Evolutionary conservation across 2,329 filamentous ascomycete species (phyloP).

Genomic region (Aspergillus sclerotialis): DNA sequence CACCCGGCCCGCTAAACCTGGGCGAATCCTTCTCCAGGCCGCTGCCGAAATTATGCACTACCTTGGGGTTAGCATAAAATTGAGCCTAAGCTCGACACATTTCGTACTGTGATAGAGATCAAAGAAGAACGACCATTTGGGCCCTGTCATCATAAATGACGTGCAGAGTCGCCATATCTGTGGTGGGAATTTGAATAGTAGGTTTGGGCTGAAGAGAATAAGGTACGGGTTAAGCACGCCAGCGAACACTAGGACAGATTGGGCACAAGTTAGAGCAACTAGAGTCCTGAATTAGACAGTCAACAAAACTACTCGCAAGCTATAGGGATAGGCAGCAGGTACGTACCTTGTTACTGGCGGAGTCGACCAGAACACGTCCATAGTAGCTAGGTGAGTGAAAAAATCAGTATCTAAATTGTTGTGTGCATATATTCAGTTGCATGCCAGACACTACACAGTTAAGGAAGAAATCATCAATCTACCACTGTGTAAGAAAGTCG

Average conservation of each 20-base stretch:
- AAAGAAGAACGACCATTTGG: slow-evolving; percentile 53
- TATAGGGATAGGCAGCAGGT: slow-evolving; percentile 5
- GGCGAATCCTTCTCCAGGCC: slow-evolving; percentile 65
- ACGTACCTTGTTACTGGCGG: slow-evolving; percentile 61
- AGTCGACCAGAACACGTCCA: slow-evolving; percentile 59
- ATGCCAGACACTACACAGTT: not conserved
- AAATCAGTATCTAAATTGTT: not conserved
- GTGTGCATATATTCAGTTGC: not conserved
- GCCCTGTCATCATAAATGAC: slow-evolving; percentile 53
- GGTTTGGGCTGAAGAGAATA: slow-evolving; percentile 47
- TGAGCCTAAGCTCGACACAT: slow-evolving; percentile 12
- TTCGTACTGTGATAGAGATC: slow-evolving; percentile 65
- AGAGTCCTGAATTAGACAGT: slow-evolving; percentile 52
- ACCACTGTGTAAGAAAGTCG: not conserved
- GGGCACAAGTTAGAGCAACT: slow-evolving; percentile 55
- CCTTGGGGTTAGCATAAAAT: slow-evolving; percentile 23
- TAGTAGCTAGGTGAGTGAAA: slow-evolving; percentile 18
- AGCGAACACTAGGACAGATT: slow-evolving; percentile 56
- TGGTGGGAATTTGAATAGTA: slow-evolving; percentile 52
- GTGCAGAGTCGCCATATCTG: slow-evolving; percentile 55
- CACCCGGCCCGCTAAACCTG: slow-evolving; percentile 67
- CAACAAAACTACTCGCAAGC: slow-evolving; percentile 37
- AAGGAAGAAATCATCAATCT: not conserved
- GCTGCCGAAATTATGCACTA: slow-evolving; percentile 69
- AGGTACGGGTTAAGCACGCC: slow-evolving; percentile 46